Base-by-base conservation (phyloP, 768 basidiomycete genomes). In the Saitozyma podzolica region DNA sequence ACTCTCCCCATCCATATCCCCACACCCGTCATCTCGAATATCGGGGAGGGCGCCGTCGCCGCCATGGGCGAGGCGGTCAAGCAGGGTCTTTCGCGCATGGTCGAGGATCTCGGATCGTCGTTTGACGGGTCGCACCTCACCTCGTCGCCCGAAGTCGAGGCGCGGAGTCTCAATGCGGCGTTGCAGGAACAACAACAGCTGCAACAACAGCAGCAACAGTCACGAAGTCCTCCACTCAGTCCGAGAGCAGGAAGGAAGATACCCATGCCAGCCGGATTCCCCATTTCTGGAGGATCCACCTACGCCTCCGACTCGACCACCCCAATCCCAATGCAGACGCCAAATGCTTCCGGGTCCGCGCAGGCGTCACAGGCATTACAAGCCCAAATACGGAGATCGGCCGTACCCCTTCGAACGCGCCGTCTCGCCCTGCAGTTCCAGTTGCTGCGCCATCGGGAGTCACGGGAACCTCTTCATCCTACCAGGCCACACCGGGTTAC, bases 31-130 rank as follows among this genome's bases (percentile, higher is more conserved):
- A 40, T 76, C 11, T 56, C 62, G 42, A 71, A 75, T 40, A 54
- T 75, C 14, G 74, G 74, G 3, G 63, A 73, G 40, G 60, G 57
- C 19, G 69, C 74, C 8, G 68, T 72, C 16, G 49, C 65, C 9
- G 71, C 69, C 9, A 73, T 75, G 69, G 41, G 57, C 37, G 68
- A 73, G 50, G 68, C 70, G 2, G 56, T 74, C 40, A 43, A 56
- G 3, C 50, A 67, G 19, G 71, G 67, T 9, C 47, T 68, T 8
- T 43, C 49, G 5, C 59, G 64, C 40, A 69, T 73, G 60, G 67
- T 73, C 17, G 54, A 69, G 5, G 69, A 72, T 50, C 52, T 71
- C 40, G 58, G 64, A 40, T 14, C 52, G 51, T 37, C 51, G 54
- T 52, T 53, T 47, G 37, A 17, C 45, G 13, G 45, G 55, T 19